Percentiles rank a stretch among this genome's conserved stretches.
phyloP scores from a whole-genome alignment of 2,329 filamentous ascomycete genomes.

The Colletotrichum acutatum region DNA sequence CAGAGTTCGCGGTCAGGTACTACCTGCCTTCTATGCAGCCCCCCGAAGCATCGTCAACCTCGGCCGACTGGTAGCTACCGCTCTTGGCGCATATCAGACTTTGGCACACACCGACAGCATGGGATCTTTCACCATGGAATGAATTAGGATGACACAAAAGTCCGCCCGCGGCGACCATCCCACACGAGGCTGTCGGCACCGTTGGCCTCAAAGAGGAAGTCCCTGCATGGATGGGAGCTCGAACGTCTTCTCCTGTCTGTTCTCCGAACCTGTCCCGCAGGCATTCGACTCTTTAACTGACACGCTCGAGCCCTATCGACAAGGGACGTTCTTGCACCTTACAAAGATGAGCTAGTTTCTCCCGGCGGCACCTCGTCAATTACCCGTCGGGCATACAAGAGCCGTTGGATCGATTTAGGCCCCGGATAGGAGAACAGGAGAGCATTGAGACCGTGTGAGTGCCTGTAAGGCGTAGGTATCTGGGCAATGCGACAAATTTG shows the following conservation, averaged over 20 bases:
- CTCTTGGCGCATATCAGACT: background rate
- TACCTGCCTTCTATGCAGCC: conserved; percentile 6
- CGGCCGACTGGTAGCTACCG: background rate
- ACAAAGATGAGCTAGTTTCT: background rate
- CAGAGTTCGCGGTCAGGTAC: conserved; percentile 20
- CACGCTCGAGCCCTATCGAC: background rate
- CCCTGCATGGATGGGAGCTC: conserved; percentile 31
- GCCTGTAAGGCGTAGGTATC: background rate
- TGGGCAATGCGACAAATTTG: background rate
- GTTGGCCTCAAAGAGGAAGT: conserved; percentile 23
- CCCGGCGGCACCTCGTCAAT: background rate
- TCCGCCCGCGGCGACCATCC: conserved; percentile 21
- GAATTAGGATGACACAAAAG: conserved; percentile 30
- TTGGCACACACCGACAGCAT: conserved; percentile 22
- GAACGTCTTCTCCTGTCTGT: conserved; percentile 26
- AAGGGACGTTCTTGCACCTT: background rate
- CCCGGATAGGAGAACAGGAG: background rate
- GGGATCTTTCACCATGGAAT: conserved; percentile 15
- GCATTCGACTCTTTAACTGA: background rate
- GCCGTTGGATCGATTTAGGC: background rate
- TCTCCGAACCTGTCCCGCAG: conserved; percentile 23
- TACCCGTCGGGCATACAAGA: background rate
- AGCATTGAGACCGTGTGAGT: background rate
- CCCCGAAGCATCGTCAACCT: background rate
- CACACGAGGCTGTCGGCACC: conserved; percentile 9